Base-by-base conservation (phyloP, 177 flowering plant genomes). In the Vitis hybrid region DNA sequence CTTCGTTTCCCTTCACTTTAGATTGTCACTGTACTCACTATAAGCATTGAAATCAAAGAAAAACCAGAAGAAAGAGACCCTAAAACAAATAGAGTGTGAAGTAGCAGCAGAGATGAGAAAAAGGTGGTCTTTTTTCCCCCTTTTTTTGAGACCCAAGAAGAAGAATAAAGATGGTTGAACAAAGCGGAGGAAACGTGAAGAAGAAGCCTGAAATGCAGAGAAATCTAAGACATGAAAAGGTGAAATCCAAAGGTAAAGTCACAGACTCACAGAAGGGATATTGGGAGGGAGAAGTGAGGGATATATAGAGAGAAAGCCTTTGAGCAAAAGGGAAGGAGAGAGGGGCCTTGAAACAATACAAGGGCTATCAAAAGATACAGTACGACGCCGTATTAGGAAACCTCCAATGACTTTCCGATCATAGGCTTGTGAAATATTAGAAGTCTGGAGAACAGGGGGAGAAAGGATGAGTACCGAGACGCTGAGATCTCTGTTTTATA, bases 401-500 rank as follows among this genome's bases (percentile, higher is more conserved):
- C 46, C 46, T 35, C 46, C 46, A 6, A 35, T 35, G 46, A 35
- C 46, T 35, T 35, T 35, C 46, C 46, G 46, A 35, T 35, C 46
- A 35, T 6, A 35, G 46, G 46, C 46, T 35, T 5, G 7, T 18
- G 14, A 64, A 49, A 50, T 18, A 21, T 19, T 11, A 9, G 19
- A 3, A 64, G 24, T 48, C 54, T 16, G 58, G 46, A 59, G 56
- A 46, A 52, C 7, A 50, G 11, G 40, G 66, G 16, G 19, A 27
- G 54, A 40, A 50, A 56, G 54, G 24, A n/a, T 49, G 68, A 9
- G 77, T 32, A 55, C 67, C 21, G 11, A 69, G 60, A 72, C 78
- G 71, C 81, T 74, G 76, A 68, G 72, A 72, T 74, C 79, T 69
- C 80, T 65, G 76, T 77, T 82, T 72, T 79, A 82, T 82, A 82